Evolutionary conservation across 2,329 filamentous ascomycete genomes (phyloP), one percentile per base, ranked within the genome.

Genomic region (Didymellaceae sp.): DNA sequence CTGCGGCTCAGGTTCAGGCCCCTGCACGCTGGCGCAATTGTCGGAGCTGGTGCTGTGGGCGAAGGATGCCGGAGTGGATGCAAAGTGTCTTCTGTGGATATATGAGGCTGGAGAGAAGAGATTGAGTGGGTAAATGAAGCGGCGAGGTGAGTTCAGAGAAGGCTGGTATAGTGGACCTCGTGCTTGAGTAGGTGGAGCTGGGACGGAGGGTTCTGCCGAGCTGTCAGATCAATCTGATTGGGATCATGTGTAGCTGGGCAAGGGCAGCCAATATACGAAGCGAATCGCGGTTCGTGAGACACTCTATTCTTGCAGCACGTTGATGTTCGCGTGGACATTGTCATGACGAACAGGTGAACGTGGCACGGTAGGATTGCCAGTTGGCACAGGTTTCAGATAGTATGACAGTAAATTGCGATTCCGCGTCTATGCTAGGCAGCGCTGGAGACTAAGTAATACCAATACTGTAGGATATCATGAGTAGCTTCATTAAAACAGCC

Each of bases 401-500:
- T 39, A n/a, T 42, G 28, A 43, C 34, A 32, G 42, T 52, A 46
- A 25, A 46, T 46, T 52, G 48, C 11, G 21, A 38, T 46, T 43
- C 16, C n/a, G 42, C 48, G 42, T 34, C 42, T 42, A 42, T 45
- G 37, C 25, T 28, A 18, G 14, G 18, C 18, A 31, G 32, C 37
- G 38, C 43, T 42, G 32, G 25, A 42, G 5, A 45, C 48, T 46
- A 46, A 42, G 38, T 43, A 52, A 52, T 52, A 52, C 38, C 43
- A 52, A 52, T 34, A 52, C 48, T 45, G 37, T 37, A 43, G 42
- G 48, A 52, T 46, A 52, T 52, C 48, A 25, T 52, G 38, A 32
- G 13, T 25, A 42, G 33, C 24, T 42, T 45, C 41, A 42, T 46
- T 32, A 28, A 52, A 21, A 46, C 48, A 52, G 48, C 42, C 42